Evolutionary conservation across 2,329 filamentous ascomycete species (phyloP), one percentile per base, ranked within the genome.

Genomic region (Huntiella bhutanensis): DNA sequence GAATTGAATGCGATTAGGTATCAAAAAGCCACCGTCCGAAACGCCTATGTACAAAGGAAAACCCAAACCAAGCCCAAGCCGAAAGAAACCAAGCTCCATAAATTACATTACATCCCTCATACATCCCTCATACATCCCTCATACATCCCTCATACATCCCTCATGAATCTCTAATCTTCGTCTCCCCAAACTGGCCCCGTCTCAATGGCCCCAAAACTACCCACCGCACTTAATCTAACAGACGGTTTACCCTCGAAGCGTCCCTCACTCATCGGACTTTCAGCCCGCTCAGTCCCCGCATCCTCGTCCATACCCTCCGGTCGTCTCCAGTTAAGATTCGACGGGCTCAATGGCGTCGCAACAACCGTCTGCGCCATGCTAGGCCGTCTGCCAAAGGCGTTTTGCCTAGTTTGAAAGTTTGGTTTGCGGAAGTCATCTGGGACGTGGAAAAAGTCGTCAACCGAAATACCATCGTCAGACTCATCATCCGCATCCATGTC

Each of bases 111-210:
- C 22, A 28, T 28, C 22, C 22, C 22, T 28, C 17, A 19, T 41
- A 17, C 11, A 28, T n/a, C 16, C 5, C 39, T 32, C 17, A n/a
- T 15, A 17, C 11, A 28, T n/a, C 16, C 5, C 39, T 32, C 17
- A n/a, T 28, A 28, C 22, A 28, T 28, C 22, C 22, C 22, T 28
- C 17, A 19, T 41, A 17, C 11, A 28, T n/a, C 16, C 5, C 39
- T 32, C 17, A n/a, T 15, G 3, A 12, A 4, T 28, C 13, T 50
- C 56, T 52, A 58, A 45, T 57, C 62, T 37, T 67, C 62, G 41
- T 66, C 62, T n/a, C 61, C 63, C 64, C 61, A 64, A 54, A 57
- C 61, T 2, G 60, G 59, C 5, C 55, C 51, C 12, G 28, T 17
- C n/a, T 32, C n/a, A 34, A 16, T 3, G 13, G 13, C 7, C 5